A percentile compares a stretch with the other conserved stretches of the same genome.
phyloP scores from a whole-genome alignment of 2,329 filamentous ascomycete genomes.

The Lasiodiplodia gonubiensis region DNA sequence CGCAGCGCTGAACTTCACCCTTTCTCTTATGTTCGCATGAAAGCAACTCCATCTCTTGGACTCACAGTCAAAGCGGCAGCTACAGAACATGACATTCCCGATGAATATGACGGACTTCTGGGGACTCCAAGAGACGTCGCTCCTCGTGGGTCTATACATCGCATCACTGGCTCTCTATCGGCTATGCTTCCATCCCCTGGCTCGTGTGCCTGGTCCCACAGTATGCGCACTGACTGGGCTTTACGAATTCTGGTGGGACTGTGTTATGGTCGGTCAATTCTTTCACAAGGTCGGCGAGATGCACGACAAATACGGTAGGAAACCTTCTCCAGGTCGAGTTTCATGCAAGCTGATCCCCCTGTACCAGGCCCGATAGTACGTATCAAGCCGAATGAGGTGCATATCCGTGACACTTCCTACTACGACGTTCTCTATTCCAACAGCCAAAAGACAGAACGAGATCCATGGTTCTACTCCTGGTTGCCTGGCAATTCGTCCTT shows the following conservation, averaged over 20 bases:
- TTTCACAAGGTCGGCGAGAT: not conserved
- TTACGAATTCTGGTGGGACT: slow-evolving; percentile 28
- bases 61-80: too few species aligned
- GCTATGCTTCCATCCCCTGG: slow-evolving; percentile 27
- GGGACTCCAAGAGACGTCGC: not conserved
- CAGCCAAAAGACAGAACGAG: slow-evolving; percentile 26
- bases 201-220: slow-evolving; percentile 28
- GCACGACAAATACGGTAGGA: slow-evolving; percentile 15
- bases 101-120: too few species aligned
- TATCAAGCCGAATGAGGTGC: slow-evolving; percentile 42
- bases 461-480: slow-evolving; percentile 29
- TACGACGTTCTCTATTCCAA: slow-evolving; percentile 28
- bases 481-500: too few species aligned
- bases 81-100: too few species aligned
- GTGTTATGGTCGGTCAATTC: slow-evolving; percentile 11
- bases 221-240: slow-evolving; percentile 26
- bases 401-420: slow-evolving; percentile 37
- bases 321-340: not conserved
- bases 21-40: too few species aligned
- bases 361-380: slow-evolving; percentile 40
- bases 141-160: not conserved
- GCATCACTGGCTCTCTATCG: slow-evolving; percentile 23
- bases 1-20: too few species aligned
- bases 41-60: too few species aligned
- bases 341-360: too few species aligned